Conservation (phyloP, 768 basidiomycete genomes). For the Rhizopogon rudus region DNA sequence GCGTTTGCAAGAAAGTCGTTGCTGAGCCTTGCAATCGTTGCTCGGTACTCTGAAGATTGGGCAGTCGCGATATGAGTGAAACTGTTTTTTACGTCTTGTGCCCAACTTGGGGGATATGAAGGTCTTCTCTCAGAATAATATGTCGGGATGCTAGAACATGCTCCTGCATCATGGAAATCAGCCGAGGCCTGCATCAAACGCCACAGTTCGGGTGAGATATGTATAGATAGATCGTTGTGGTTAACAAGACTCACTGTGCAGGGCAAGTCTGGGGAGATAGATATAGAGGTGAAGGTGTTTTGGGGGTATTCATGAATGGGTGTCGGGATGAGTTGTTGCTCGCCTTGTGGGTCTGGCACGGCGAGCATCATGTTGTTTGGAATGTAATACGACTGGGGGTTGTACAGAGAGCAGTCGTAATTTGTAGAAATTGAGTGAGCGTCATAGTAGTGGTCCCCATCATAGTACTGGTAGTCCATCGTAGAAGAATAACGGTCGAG, state of each 20-base stretch:
- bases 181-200: background rate
- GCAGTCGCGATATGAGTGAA: slow-evolving; percentile 8
- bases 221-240: background rate
- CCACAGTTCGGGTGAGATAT: background rate
- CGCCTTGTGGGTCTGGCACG: slow-evolving; percentile 22
- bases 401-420: slow-evolving; percentile 12
- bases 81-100: slow-evolving; percentile 18
- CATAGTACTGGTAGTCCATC: slow-evolving; percentile 1
- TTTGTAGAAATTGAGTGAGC: slow-evolving; percentile 4
- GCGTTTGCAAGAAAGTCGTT: slow-evolving; percentile 28
- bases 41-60: slow-evolving; percentile 25
- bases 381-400: slow-evolving; percentile 15
- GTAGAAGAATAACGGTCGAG: slow-evolving; percentile 17
- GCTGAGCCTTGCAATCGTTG: slow-evolving; percentile 27
- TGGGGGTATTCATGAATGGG: slow-evolving; percentile 14
- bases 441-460: slow-evolving; percentile 21
- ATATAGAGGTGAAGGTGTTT: slow-evolving; percentile 9
- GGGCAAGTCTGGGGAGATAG: background rate
- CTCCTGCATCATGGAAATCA: slow-evolving; percentile 5
- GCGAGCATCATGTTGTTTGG: slow-evolving; percentile 25
- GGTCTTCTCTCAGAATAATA: slow-evolving; percentile 13
- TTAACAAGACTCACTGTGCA: slow-evolving; percentile 11
- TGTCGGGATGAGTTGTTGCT: slow-evolving; percentile 19
- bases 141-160: slow-evolving; percentile 8
- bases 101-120: slow-evolving; percentile 16